Evolutionary conservation across 495 filamentous ascomycete species (phyloP), one percentile per base, ranked within the genome.

Genomic region (Bathelium albidoporum): DNA sequence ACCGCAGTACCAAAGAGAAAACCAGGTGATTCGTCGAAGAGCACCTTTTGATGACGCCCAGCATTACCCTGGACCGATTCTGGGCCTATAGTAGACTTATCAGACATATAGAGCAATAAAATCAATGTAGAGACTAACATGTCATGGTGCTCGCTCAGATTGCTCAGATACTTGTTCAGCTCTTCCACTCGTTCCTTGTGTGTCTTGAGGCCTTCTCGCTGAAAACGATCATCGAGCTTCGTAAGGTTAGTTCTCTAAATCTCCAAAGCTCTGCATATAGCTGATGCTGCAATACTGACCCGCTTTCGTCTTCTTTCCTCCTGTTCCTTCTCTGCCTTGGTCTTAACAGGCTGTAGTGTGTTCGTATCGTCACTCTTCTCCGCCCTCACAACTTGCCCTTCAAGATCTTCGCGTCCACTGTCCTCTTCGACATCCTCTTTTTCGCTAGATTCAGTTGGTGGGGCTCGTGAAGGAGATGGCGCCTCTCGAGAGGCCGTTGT

Each of bases 171-270:
- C 71, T 89, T 89, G 73, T 98, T 98, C 65, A 97, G 79, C 73
- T 96, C 91, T 74, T 98, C 91, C 49, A 98, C 94, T 1, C 89
- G 86, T 80, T 98, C 87, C 74, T 97, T 98, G 71, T 98, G 94
- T 44, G 91, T 95, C 81, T 97, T 98, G 68, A 89, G 80, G 28
- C 91, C 89, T 69, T 91, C 89, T 31, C 87, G 81, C 72, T 89
- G 84, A 32, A 95, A 79, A 39, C 91, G 81, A 74, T 98, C 88
- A 68, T 84, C 80, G 65, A 85, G 75, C 80, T 83, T 28, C 16
- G 68, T 61, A 45, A 11, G 32, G 31, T 18, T 71, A 44, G 71
- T 61, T 72, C 69, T 58, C 70, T n/a, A 2, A 53, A 39, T 26
- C 55, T 14, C 31, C n/a, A 58, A 11, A 60, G 34, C 29, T 10